Percentiles rank a stretch among this genome's conserved stretches.
phyloP scores from a whole-genome alignment of 768 basidiomycete genomes.

The Macrolepiota fuliginosa region DNA sequence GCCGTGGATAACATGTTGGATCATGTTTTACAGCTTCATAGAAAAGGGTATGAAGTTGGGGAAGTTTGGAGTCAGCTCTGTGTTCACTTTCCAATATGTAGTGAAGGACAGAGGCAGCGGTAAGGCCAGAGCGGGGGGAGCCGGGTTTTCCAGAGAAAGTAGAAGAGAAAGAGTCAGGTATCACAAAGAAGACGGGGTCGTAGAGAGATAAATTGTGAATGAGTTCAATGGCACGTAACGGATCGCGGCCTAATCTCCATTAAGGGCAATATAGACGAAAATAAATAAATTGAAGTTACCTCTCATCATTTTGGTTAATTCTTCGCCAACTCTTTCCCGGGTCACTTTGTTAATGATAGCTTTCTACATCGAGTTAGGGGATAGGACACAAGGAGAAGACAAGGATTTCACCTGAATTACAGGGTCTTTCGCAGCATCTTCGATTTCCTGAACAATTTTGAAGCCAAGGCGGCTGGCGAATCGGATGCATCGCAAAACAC shows the following conservation, averaged over 20 bases:
- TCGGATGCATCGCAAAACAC: conserved; percentile 86
- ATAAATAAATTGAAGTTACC: conserved; percentile 38
- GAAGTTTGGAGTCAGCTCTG: conserved; percentile 29
- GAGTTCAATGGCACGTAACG: conserved; percentile 70
- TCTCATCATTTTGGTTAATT: conserved; percentile 92
- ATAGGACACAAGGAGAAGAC: conserved; percentile 20
- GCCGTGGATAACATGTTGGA: conserved; percentile 44
- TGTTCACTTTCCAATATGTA: conserved; percentile 31
- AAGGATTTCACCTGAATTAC: conserved; percentile 56
- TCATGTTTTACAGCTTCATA: conserved; percentile 37
- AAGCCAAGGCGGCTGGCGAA: conserved; percentile 94
- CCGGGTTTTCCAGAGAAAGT: conserved; percentile 44
- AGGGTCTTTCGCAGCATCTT: conserved; percentile 56
- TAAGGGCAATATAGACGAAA: not conserved
- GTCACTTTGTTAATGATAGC: conserved; percentile 79
- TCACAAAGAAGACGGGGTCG: conserved; percentile 54
- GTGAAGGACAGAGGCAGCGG: conserved; percentile 58
- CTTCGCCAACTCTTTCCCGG: conserved; percentile 88
- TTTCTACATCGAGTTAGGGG: conserved; percentile 34
- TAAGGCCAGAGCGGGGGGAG: conserved; percentile 42
- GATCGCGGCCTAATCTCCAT: conserved; percentile 57
- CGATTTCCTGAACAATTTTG: conserved; percentile 64
- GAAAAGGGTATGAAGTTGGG: conserved; percentile 46
- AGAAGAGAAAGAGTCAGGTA: conserved; percentile 42
- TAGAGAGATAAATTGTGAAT: conserved; percentile 75